These are phyloP conservation scores for Austroboletus eburneus DNA, from an alignment of 768 basidiomycete species.

Conservation along the genomic window DNA sequence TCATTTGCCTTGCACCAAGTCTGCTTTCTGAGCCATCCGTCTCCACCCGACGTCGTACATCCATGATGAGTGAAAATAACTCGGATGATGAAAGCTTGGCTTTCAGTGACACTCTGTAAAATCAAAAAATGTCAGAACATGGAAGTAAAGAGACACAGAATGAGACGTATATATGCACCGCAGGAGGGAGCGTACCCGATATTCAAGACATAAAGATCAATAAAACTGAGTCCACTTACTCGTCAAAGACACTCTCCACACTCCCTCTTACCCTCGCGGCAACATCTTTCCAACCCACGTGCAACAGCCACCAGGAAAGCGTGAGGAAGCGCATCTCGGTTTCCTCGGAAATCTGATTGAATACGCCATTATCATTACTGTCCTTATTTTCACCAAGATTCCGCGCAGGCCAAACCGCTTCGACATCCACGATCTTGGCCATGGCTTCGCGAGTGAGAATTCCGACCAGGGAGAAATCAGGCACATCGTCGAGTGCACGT, in stretches of 20 bases:
- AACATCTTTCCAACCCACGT: conserved; percentile 89
- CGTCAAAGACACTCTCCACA: conserved; percentile 81
- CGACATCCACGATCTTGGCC: conserved; percentile 23
- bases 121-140: conserved; percentile 11
- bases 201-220: not conserved
- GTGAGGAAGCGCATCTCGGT: conserved; percentile 79
- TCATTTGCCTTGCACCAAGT: conserved; percentile 14
- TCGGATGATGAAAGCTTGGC: conserved; percentile 66
- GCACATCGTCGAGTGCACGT: conserved; percentile 38
- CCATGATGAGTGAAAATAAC: conserved; percentile 60
- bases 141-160: not conserved
- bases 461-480: conserved; percentile 25
- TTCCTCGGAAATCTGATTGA: conserved; percentile 51
- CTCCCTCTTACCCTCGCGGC: conserved; percentile 65
- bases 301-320: conserved; percentile 89
- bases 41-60: conserved; percentile 77
- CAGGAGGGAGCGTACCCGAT: not conserved
- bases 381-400: conserved; percentile 22
- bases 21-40: conserved; percentile 46
- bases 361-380: conserved; percentile 26
- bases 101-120: conserved; percentile 78
- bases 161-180: no score
- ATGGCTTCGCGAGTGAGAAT: conserved; percentile 25
- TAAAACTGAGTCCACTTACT: no score
- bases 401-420: conserved; percentile 23